Evolutionary conservation across 2,329 filamentous ascomycete species (phyloP).

Genomic region (Fusarium anthophilum): DNA sequence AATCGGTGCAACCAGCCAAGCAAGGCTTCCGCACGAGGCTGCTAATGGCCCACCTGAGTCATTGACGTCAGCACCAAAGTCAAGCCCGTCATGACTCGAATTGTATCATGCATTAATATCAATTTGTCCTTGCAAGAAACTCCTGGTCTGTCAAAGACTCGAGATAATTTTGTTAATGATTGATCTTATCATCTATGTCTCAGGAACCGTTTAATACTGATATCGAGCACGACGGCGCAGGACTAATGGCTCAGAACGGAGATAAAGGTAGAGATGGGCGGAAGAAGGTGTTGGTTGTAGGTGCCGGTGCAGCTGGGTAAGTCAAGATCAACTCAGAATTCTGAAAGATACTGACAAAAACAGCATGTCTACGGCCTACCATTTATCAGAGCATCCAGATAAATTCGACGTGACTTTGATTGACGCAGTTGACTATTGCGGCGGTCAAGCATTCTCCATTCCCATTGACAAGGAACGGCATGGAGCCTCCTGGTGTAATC

Average conservation of each 20-base stretch:
- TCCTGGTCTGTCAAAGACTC: not conserved
- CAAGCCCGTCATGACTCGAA: slow-evolving; percentile 31
- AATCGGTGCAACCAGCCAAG: not conserved
- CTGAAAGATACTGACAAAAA: not conserved
- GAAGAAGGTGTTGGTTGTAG: slow-evolving; percentile 19
- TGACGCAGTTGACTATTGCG: slow-evolving; percentile 27
- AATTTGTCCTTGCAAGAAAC: not conserved
- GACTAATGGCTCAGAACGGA: slow-evolving; percentile 25
- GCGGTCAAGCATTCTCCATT: slow-evolving; percentile 26
- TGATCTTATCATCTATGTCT: not conserved
- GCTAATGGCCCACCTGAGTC: slow-evolving; percentile 14
- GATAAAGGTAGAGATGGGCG: slow-evolving; percentile 5
- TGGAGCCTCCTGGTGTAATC: slow-evolving; percentile 29
- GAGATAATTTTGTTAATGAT: not conserved
- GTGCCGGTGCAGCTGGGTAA: slow-evolving; percentile 31
- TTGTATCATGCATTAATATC: not conserved
- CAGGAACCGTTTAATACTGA: not conserved
- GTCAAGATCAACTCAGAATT: accelerated
- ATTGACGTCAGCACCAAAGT: slow-evolving; percentile 33
- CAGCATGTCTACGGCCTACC: slow-evolving; percentile 28
- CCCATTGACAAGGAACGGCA: slow-evolving; percentile 28
- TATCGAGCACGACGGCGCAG: slow-evolving; percentile 21
- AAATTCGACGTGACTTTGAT: slow-evolving; percentile 27
- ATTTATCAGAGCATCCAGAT: slow-evolving; percentile 14
- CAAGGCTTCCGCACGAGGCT: not conserved